A percentile compares a stretch with the other conserved stretches of the same genome.
Conservation (phyloP, 202 grass and related monocot genomes). For the Panicum hallii region DNA sequence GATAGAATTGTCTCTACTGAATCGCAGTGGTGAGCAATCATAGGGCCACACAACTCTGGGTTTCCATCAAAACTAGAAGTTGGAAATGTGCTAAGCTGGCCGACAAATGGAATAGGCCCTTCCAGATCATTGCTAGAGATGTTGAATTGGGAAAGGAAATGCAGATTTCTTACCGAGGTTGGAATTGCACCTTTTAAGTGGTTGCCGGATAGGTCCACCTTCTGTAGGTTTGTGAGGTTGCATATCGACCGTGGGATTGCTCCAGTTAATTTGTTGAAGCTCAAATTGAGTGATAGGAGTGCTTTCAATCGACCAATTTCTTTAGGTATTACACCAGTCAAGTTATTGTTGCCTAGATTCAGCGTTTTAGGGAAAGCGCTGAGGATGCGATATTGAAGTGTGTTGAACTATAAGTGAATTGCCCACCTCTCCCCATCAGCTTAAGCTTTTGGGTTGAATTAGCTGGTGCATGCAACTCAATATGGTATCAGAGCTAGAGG, state of each 20-base stretch:
- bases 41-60: constrained; percentile 11
- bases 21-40: background rate
- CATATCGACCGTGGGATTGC: constrained; percentile 2
- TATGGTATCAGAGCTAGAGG: too few relatives aligned
- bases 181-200: constrained; percentile 11
- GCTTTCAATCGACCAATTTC: constrained; percentile 45
- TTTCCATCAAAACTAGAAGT: constrained; percentile 26
- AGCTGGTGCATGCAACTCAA: too few relatives aligned
- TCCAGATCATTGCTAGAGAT: constrained; percentile 31
- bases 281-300: constrained; percentile 26
- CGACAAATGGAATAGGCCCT: background rate
- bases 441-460: too few relatives aligned
- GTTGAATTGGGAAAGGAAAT: constrained; percentile 33
- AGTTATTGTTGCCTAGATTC: constrained; percentile 36
- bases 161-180: background rate
- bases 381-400: background rate
- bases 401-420: too few relatives aligned
- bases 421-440: too few relatives aligned
- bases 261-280: constrained; percentile 46
- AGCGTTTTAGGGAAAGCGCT: background rate
- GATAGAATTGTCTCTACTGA: background rate
- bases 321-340: constrained; percentile 45
- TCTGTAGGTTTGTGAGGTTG: constrained; percentile 40
- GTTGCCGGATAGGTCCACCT: constrained; percentile 47
- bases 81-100: constrained; percentile 25